Evolutionary conservation across 805 yeast genomes (phyloP), one percentile per base, ranked within the genome.

Genomic region (Debaryomyces castellii): DNA sequence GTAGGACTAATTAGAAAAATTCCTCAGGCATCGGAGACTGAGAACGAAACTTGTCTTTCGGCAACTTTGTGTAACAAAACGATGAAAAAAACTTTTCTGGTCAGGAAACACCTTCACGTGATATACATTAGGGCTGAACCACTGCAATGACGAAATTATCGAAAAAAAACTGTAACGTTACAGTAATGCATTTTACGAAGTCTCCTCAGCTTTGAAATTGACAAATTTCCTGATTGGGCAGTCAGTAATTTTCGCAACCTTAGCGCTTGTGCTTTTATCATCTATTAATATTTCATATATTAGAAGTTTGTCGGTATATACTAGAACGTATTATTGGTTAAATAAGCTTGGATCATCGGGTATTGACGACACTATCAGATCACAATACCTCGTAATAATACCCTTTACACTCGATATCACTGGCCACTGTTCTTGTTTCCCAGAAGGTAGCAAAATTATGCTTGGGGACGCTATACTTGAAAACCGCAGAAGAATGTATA

Each of bases 401-500:
- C 12, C 10, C 14, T 14, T 30, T 6, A 16, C 3, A 30, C 16
- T 17, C 12, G 9, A 30, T 14, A 30, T 10, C 6, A 5, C 28
- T 25, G 12, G 12, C 28, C 4, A 4, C 28, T 25, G 3, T 25
- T 10, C 4, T 25, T 25, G 12, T 25, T 10, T 25, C 11, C 28
- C 12, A 25, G 3, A 25, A 25, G 28, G 4, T n/a, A 25, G 28
- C 28, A 14, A 14, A n/a, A 30, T 3, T 11, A 30, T 30, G 34
- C 34, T 35, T 18, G 38, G 38, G 10, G 38, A 35, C 16, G 24
- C 22, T 20, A 21, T 35, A 11, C 24, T 35, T 20, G 38, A 35
- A 35, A 35, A 35, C 38, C 38, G 38, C 22, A 35, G 20, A 20
- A n/a, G 14, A 17, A 35, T 35, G 38, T 35, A 35, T 30, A 20